Evolutionary conservation across 2,329 filamentous ascomycete species (phyloP).

Genomic region (Seiridium unicorne): DNA sequence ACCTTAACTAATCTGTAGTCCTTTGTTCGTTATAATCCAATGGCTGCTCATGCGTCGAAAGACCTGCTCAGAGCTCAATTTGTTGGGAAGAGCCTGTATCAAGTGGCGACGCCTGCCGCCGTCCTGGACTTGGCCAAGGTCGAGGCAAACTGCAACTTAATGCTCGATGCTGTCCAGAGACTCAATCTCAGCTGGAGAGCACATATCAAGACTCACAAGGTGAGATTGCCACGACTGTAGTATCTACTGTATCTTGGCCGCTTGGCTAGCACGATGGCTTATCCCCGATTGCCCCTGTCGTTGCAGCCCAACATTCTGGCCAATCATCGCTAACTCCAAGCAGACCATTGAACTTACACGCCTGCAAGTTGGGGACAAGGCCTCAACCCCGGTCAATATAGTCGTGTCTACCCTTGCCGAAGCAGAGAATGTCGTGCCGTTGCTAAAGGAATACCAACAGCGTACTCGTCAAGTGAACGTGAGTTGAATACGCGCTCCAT

Average conservation of each 20-base stretch:
- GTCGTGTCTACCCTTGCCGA: slow-evolving; percentile 75
- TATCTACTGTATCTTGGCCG: neutral
- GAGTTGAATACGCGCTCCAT: slow-evolving; percentile 9
- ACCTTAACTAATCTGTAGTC: too few species aligned
- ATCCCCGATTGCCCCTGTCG: neutral
- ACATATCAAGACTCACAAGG: slow-evolving; percentile 85
- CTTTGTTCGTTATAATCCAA: neutral
- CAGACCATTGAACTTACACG: slow-evolving; percentile 65
- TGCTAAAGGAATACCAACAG: slow-evolving; percentile 56
- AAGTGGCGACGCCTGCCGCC: slow-evolving; percentile 64
- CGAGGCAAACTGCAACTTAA: slow-evolving; percentile 65
- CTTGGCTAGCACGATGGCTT: neutral
- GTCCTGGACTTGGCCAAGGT: slow-evolving; percentile 68
- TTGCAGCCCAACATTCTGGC: neutral
- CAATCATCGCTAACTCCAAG: slow-evolving; percentile 6
- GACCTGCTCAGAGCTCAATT: slow-evolving; percentile 40
- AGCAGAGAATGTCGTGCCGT: slow-evolving; percentile 63
- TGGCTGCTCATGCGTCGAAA: slow-evolving; percentile 20
- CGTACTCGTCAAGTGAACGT: slow-evolving; percentile 59
- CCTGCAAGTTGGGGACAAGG: slow-evolving; percentile 64
- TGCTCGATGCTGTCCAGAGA: slow-evolving; percentile 62
- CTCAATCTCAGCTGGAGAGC: slow-evolving; percentile 68
- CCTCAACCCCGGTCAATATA: slow-evolving; percentile 52
- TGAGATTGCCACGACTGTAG: slow-evolving; percentile 25
- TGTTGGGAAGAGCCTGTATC: slow-evolving; percentile 57